Conservation (phyloP, 129 eudicot species). For the Pulicaria dysenterica region DNA sequence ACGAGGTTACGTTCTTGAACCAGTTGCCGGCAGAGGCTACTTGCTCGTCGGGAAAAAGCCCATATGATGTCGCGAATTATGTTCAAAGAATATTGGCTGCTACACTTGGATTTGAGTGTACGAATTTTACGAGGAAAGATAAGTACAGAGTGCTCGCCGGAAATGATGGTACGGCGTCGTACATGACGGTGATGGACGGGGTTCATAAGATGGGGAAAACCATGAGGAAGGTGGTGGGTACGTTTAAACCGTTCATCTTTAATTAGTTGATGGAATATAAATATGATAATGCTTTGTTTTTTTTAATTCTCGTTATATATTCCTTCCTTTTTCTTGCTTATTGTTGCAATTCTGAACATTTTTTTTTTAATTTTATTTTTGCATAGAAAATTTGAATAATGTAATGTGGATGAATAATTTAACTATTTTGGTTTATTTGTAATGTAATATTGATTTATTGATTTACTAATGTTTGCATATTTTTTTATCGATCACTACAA, state of each 20-base stretch:
- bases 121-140: conserved; percentile 84
- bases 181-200: conserved; percentile 36
- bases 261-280: conserved; percentile 14
- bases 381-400: conserved; percentile 27
- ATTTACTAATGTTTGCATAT: neutral
- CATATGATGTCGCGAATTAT: conserved; percentile 90
- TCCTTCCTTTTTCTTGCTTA: conserved; percentile 1
- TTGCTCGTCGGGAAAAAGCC: conserved; percentile 86
- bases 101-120: conserved; percentile 91
- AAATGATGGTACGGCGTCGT: conserved; percentile 83
- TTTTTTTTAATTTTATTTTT: conserved; percentile 29
- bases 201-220: conserved; percentile 50
- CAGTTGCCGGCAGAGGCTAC: conserved; percentile 83
- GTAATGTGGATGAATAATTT: conserved; percentile 17
- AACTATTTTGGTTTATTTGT: neutral
- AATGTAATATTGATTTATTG: conserved; percentile 7
- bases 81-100: conserved; percentile 90
- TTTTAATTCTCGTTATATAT: conserved; percentile 25
- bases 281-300: conserved; percentile 20
- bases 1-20: conserved; percentile 41
- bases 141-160: conserved; percentile 93
- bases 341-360: conserved; percentile 19
- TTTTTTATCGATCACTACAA: too few relatives aligned
- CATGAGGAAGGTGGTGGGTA: conserved; percentile 52
- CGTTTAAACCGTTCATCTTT: conserved; percentile 55